Evolutionary conservation across 768 basidiomycete genomes (phyloP).

Genomic region (Lyophyllum shimeji): DNA sequence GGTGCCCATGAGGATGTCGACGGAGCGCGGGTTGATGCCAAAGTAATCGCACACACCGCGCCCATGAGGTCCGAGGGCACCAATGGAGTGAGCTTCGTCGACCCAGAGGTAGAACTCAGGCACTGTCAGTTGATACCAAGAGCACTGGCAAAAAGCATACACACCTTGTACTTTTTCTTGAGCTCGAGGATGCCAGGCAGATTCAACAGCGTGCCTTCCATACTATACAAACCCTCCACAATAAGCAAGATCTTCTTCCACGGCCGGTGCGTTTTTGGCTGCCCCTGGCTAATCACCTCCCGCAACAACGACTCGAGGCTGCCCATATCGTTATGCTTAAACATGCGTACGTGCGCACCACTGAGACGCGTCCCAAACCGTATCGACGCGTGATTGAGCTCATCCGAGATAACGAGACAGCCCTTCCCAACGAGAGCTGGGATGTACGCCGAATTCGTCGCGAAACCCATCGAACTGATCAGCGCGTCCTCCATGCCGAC

Average conservation of each 20-base stretch:
- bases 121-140: not conserved
- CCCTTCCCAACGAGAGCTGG: constrained; percentile 91
- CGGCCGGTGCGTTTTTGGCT: constrained; percentile 96
- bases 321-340: constrained; percentile 96
- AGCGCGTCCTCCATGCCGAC: constrained; percentile 88
- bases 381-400: constrained; percentile 94
- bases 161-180: constrained; percentile 93
- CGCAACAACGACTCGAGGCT: constrained; percentile 77
- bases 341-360: constrained; percentile 87
- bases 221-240: constrained; percentile 95
- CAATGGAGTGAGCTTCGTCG: constrained; percentile 97
- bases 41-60: constrained; percentile 97
- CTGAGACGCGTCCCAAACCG: constrained; percentile 88
- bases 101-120: constrained; percentile 90
- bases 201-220: constrained; percentile 96
- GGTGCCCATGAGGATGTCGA: constrained; percentile 98
- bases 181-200: constrained; percentile 81
- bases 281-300: constrained; percentile 95
- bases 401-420: constrained; percentile 94
- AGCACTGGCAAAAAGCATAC: constrained; percentile 14
- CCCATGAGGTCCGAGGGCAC: constrained; percentile 91
- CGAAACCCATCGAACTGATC: constrained; percentile 95
- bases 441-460: constrained; percentile 91
- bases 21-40: constrained; percentile 69
- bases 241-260: constrained; percentile 98